Percentiles rank a stretch among this genome's conserved stretches.
Evolutionary conservation across 2,329 filamentous ascomycete genomes (phyloP).

Genomic region (Colletotrichum phormii): DNA sequence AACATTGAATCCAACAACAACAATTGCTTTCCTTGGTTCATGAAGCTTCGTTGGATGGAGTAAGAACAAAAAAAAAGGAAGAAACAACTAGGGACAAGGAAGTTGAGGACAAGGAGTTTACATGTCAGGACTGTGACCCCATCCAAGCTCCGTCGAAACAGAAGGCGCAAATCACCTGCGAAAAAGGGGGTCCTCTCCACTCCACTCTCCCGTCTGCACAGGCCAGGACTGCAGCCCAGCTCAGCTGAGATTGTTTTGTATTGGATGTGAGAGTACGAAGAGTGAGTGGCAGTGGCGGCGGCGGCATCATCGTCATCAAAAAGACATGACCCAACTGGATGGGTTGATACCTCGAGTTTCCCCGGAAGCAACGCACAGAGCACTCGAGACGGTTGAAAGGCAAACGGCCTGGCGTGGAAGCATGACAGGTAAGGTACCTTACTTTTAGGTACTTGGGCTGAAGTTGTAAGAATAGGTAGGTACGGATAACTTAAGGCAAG

Average conservation of each 20-base stretch:
- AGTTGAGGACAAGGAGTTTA: constrained; percentile 2
- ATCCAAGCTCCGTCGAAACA: constrained; percentile 33
- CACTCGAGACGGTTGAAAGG: not conserved
- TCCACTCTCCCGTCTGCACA: constrained; percentile 31
- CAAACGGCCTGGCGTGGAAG: not conserved
- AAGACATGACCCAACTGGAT: not conserved
- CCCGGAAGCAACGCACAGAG: constrained; percentile 27
- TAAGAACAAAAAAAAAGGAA: not conserved
- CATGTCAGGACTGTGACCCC: constrained; percentile 28
- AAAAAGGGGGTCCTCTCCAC: constrained; percentile 35
- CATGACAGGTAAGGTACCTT: not conserved
- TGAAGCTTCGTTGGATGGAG: not conserved
- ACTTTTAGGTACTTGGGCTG: not conserved
- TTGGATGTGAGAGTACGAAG: not conserved
- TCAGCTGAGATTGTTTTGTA: not conserved
- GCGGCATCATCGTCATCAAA: not conserved
- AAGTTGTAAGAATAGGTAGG: not conserved
- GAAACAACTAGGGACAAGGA: not conserved
- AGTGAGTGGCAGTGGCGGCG: not conserved
- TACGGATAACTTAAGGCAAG: not conserved
- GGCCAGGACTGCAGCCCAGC: constrained; percentile 1
- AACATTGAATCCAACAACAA: not conserved
- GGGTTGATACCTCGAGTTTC: constrained; percentile 18
- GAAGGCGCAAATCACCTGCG: constrained; percentile 27
- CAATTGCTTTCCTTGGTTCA: not conserved